Base-by-base conservation (phyloP, 2,329 filamentous ascomycete species). In the Dendryphion nanum region DNA sequence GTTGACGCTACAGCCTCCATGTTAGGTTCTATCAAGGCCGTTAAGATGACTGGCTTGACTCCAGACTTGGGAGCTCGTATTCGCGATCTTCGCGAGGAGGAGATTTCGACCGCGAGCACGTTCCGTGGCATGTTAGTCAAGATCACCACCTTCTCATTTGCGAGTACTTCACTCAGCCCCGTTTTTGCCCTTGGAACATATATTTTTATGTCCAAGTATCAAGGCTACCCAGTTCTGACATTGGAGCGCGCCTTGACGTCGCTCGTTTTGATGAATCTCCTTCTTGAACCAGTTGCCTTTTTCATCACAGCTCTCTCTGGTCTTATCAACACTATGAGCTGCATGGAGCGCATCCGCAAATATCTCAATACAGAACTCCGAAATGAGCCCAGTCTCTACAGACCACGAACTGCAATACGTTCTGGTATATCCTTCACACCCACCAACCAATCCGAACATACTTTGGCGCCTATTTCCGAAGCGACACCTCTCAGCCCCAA, bases 11-110 rank as follows among this genome's bases (percentile, higher is more conserved):
- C 47, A 13, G 42, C 47, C 16, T 37, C 42, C 5, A 46, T 48
- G 38, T 21, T 50, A 6, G 45, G 34, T 13, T 35, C 40, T 4
- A 48, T 48, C 31, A 50, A 50, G 28, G 45, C 30, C 4, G 40
- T 48, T 10, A 48, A 50, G 21, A 47, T 47, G 47, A 38, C 38
- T 13, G 47, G 47, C 13, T 33, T 50, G 1, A 42, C 38, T 17
- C 31, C 37, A 5, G 35, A 41, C 18, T 21, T 45, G 1, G 41
- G 26, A 18, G 19, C 28, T 6, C 37, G 34, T 19, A 45, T 48
- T 24, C 30, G 34, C n/a, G 32, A 42, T 16, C 34, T 47, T 8
- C 37, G 45, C 13, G 40, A 41, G 18, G 18, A 19, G 3, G 45
- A 50, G 33, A 44, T 49, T 16, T 6, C 19, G 12, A 42, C 43